These are phyloP conservation scores for Tremellales sp. DNA, from an alignment of 1,284 basidiomycete species.

Conservation along the genomic window DNA sequence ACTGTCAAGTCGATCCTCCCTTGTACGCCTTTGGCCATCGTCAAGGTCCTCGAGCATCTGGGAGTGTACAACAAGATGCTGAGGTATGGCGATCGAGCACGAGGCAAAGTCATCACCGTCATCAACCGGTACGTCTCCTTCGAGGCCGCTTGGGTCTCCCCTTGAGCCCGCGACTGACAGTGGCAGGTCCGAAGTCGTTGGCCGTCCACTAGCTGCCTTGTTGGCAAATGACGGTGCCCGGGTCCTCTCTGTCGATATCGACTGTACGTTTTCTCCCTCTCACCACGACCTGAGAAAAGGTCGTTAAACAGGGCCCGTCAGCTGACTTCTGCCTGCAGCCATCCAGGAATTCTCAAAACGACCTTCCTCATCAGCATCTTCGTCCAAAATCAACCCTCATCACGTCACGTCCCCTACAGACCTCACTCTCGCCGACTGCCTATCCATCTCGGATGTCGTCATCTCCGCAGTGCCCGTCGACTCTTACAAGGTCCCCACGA, in stretches of 20 bases:
- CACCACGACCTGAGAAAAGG: not conserved
- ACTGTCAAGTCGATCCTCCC: conserved; percentile 69
- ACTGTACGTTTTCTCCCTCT: conserved; percentile 55
- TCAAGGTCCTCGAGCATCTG: conserved; percentile 85
- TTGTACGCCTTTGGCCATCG: conserved; percentile 93
- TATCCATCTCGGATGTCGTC: conserved; percentile 80
- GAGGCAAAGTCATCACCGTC: conserved; percentile 88
- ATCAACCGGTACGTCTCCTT: conserved; percentile 71
- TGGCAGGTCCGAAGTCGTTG: conserved; percentile 89
- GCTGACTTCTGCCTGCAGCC: conserved; percentile 21
- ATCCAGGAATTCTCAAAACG: conserved; percentile 80
- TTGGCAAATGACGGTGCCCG: conserved; percentile 93
- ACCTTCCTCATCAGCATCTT: conserved; percentile 51
- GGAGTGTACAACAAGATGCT: conserved; percentile 90
- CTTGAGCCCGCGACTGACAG: no score
- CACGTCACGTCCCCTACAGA: conserved; percentile 69
- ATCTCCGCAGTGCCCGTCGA: conserved; percentile 82
- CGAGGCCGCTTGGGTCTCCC: no score
- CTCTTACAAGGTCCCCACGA: conserved; percentile 85
- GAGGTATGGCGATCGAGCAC: conserved; percentile 89
- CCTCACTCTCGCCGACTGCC: conserved; percentile 68
- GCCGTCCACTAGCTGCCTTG: conserved; percentile 86
- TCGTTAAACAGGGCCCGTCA: not conserved
- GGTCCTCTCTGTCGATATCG: conserved; percentile 91
- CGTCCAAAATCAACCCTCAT: conserved; percentile 64